Base-by-base conservation (phyloP, 192 early-diverging fungal species). In the Fimicolochytrium jonesii region DNA sequence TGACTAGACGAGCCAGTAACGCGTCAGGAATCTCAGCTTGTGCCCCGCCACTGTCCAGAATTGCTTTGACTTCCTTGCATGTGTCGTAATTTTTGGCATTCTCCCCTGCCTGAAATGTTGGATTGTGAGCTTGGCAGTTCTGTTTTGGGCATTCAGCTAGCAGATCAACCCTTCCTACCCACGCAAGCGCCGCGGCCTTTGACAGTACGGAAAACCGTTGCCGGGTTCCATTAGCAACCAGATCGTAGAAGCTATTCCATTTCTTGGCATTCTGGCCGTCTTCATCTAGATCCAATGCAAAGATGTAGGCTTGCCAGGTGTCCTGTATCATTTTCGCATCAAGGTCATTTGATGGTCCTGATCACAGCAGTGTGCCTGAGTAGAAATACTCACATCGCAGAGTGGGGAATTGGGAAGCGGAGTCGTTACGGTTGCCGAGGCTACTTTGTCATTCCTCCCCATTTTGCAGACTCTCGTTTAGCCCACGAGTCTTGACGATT, bases 31-130 rank as follows among this genome's bases (percentile, higher is more conserved):
- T 23, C 26, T 77, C 73, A 9, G 25, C 45, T 41, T 60, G 64
- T 0, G 47, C 23, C 4, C 41, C 60, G 4, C 75, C 73, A 39
- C 39, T 61, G 53, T 82, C 80, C 42, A 79, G 30, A 28, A 57
- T 28, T 2, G 64, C 36, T 46, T 82, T 81, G 20, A 74, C 11
- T 44, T 81, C 79, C 37, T 70, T 72, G 71, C 75, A 81, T 3
- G 57, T 47, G 56, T 81, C 79, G 43, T 69, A 33, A 10, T 30
- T n/a, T 48, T 76, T 81, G 11, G 18, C 56, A 68, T 66, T 77
- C 36, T 79, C 80, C 10, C 43, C 13, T 20, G 74, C 65, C 71
- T 77, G 23, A 32, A 15, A 10, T 22, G 26, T 10, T 6, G 9
- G 51, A 13, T 32, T 33, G 10, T 32, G 28, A 28, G 47, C 25